Evolutionary conservation across 2,329 filamentous ascomycete genomes (phyloP).

Genomic region (Diplodia intermedia): DNA sequence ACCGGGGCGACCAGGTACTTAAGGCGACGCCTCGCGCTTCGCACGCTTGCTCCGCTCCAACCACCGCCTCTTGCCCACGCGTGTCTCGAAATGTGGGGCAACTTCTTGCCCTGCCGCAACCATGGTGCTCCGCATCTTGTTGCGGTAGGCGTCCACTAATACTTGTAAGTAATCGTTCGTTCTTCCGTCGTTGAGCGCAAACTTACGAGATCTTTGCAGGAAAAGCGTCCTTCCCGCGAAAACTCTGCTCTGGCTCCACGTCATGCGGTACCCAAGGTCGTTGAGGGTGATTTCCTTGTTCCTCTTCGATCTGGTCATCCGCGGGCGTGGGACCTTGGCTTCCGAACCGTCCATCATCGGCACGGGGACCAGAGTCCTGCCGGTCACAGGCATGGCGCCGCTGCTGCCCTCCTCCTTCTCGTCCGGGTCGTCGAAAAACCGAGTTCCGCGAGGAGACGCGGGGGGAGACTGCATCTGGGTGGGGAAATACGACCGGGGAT

Average conservation of each 20-base stretch:
- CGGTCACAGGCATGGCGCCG: conserved; percentile 49
- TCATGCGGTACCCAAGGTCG: conserved; percentile 92
- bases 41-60: conserved; percentile 55
- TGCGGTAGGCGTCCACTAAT: conserved; percentile 89
- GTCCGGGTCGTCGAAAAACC: conserved; percentile 70
- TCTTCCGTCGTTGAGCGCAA: not conserved
- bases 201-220: conserved; percentile 88
- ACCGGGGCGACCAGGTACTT: conserved; percentile 31
- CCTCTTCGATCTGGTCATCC: conserved; percentile 72
- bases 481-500: conserved; percentile 88
- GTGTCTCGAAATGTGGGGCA: conserved; percentile 87
- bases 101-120: conserved; percentile 79
- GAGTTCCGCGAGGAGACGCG: conserved; percentile 74
- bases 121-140: conserved; percentile 85
- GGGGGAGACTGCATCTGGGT: conserved; percentile 90
- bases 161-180: conserved; percentile 37
- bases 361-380: conserved; percentile 56
- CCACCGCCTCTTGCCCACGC: conserved; percentile 77
- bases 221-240: conserved; percentile 88
- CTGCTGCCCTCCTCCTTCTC: conserved; percentile 62
- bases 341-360: conserved; percentile 71
- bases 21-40: conserved; percentile 46
- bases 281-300: conserved; percentile 89
- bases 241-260: conserved; percentile 92
- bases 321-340: conserved; percentile 75